phyloP scores from a whole-genome alignment of 345 rosid genomes.

The Chamaenerion angustifolium region DNA sequence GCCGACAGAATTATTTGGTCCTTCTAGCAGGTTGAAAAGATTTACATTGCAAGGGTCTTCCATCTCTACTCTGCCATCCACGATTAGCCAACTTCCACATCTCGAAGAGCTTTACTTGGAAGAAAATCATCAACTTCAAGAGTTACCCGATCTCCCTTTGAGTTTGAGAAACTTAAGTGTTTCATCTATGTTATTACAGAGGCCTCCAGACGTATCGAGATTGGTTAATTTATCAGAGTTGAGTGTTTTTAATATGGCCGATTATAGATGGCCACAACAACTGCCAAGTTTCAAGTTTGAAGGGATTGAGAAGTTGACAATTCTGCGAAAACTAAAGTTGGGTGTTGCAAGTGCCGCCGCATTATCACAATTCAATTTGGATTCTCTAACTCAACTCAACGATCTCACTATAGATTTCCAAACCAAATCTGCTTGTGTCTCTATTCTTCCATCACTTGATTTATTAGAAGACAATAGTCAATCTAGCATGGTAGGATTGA shows the following conservation, averaged over 20 bases:
- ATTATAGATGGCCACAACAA: too few relatives aligned
- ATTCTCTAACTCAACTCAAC: too few relatives aligned
- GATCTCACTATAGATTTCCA: neutral
- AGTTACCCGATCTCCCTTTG: constrained; percentile 1
- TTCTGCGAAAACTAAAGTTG: neutral
- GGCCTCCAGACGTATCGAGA: too few relatives aligned
- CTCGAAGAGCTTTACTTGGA: neutral
- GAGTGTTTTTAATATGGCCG: too few relatives aligned
- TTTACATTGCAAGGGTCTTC: neutral
- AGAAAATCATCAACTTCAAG: constrained; percentile 1
- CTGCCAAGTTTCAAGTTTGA: too few relatives aligned
- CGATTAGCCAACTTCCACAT: neutral
- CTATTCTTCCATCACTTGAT: too few relatives aligned
- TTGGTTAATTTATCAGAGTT: too few relatives aligned
- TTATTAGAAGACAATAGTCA: too few relatives aligned
- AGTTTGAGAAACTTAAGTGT: constrained; percentile 1
- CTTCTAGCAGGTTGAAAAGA: neutral
- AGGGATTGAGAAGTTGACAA: constrained; percentile 5
- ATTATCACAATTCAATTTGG: neutral
- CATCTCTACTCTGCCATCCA: neutral
- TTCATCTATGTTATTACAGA: neutral
- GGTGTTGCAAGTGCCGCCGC: neutral
- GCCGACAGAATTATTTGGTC: neutral
- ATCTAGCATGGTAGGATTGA: too few relatives aligned
- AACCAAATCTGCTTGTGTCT: neutral